Conservation (phyloP, 352 stramenopile species). For the Globisporangium orthogonon region DNA sequence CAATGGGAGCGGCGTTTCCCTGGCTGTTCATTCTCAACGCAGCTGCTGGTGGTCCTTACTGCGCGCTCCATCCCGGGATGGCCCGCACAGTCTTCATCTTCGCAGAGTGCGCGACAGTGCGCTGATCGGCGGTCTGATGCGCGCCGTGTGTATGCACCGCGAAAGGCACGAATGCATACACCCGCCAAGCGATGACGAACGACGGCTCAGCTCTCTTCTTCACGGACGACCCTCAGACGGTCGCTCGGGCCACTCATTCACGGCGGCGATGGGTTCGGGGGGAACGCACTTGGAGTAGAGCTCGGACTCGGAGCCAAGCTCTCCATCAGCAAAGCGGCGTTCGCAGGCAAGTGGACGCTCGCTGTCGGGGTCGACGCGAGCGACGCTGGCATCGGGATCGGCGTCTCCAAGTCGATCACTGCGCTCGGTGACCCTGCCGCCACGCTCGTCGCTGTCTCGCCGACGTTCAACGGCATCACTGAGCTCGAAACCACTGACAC, state of each 20-base stretch:
- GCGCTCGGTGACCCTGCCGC: conserved; percentile 15
- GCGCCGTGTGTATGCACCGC: too few species aligned
- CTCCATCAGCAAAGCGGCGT: conserved; percentile 15
- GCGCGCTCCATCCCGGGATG: too few species aligned
- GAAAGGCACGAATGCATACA: too few species aligned
- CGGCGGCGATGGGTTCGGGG: conserved; percentile 5
- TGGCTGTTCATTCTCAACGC: too few species aligned
- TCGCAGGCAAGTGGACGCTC: conserved; percentile 3
- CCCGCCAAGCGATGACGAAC: too few species aligned
- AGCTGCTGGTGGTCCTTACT: too few species aligned
- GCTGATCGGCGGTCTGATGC: too few species aligned
- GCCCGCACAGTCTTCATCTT: too few species aligned
- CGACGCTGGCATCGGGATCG: conserved; percentile 41
- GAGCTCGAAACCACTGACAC: conserved; percentile 8
- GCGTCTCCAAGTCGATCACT: conserved; percentile 37
- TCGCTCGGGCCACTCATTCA: background rate
- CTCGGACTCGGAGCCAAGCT: conserved; percentile 15
- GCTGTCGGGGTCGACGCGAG: conserved; percentile 15
- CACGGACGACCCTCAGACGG: too few species aligned
- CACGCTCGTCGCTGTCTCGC: conserved; percentile 19
- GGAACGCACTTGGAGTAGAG: conserved; percentile 10
- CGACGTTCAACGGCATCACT: conserved; percentile 17
- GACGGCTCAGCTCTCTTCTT: background rate
- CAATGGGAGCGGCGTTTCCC: too few species aligned
- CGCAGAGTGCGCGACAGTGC: too few species aligned